Conservation (phyloP, 2,329 filamentous ascomycete genomes). For the Zalaria sp. region DNA sequence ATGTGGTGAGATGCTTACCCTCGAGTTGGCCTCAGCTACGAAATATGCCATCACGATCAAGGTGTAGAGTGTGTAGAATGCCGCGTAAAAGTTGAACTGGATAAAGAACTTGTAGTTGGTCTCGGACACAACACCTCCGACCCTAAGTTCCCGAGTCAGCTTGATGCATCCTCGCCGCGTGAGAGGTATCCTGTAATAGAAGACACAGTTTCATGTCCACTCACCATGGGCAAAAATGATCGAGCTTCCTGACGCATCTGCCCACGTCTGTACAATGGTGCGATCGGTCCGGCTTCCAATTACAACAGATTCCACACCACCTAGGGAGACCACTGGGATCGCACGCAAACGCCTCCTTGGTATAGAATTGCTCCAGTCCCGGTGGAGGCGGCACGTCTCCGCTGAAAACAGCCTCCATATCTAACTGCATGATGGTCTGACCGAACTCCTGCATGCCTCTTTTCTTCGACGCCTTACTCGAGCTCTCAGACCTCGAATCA, state of each 20-base stretch:
- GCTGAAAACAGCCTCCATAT: slow-evolving; percentile 10
- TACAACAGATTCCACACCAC: slow-evolving; percentile 73
- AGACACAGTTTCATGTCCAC: background rate
- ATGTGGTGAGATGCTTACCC: slow-evolving; percentile 20
- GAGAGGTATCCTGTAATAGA: background rate
- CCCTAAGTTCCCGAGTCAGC: slow-evolving; percentile 19
- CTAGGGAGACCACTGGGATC: slow-evolving; percentile 69
- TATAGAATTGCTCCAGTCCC: slow-evolving; percentile 64
- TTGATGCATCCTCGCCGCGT: background rate
- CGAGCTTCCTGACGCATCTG: slow-evolving; percentile 78
- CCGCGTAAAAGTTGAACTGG: slow-evolving; percentile 67
- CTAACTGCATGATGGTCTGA: slow-evolving; percentile 9
- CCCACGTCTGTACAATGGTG: slow-evolving; percentile 77
- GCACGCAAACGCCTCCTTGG: slow-evolving; percentile 71
- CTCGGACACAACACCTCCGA: slow-evolving; percentile 84
- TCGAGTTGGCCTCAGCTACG: slow-evolving; percentile 38
- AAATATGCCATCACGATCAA: slow-evolving; percentile 52
- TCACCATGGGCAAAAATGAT: slow-evolving; percentile 74
- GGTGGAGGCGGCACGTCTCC: slow-evolving; percentile 40
- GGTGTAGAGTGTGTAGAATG: slow-evolving; percentile 50
- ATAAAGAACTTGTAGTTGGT: slow-evolving; percentile 83
- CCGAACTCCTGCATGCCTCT: slow-evolving; percentile 11
- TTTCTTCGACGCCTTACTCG: slow-evolving; percentile 3
- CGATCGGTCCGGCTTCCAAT: slow-evolving; percentile 76
- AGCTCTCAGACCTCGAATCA: background rate